Percentiles rank a stretch among this genome's conserved stretches.
These are phyloP conservation scores for Plasmodium yoelii DNA, from an alignment of 169 alveolate species.

Conservation along the genomic window DNA sequence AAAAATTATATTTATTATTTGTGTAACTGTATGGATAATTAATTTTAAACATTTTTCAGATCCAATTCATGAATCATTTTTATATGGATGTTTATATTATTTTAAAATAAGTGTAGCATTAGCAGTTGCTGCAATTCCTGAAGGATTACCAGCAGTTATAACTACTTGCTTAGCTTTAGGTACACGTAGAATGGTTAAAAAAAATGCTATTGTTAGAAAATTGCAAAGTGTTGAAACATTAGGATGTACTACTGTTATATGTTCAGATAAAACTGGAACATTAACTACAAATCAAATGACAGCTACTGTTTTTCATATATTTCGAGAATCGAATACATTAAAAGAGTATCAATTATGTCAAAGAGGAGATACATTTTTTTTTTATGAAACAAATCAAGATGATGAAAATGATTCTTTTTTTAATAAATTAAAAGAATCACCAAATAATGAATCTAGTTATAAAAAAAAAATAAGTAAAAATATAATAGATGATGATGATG, in stretches of 20 bases:
- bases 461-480: not conserved
- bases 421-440: slow-evolving; percentile 7
- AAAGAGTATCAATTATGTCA: slow-evolving; percentile 69
- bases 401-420: slow-evolving; percentile 31
- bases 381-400: slow-evolving; percentile 63
- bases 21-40: slow-evolving; percentile 97
- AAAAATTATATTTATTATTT: slow-evolving; percentile 92
- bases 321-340: slow-evolving; percentile 43
- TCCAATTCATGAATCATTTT: slow-evolving; percentile 95
- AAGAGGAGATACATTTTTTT: slow-evolving; percentile 76
- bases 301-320: slow-evolving; percentile 83
- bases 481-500: not conserved
- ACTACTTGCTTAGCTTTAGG: slow-evolving; percentile 99
- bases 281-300: slow-evolving; percentile 98
- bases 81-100: slow-evolving; percentile 97
- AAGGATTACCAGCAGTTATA: slow-evolving; percentile 99
- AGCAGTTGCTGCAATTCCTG: slow-evolving; percentile 99
- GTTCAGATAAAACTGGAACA: slow-evolving; percentile 99
- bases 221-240: slow-evolving; percentile 98
- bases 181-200: slow-evolving; percentile 96
- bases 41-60: slow-evolving; percentile 96
- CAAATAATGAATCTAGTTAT: not conserved
- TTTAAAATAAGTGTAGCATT: slow-evolving; percentile 98
- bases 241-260: slow-evolving; percentile 99
- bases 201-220: slow-evolving; percentile 96